phyloP scores from a whole-genome alignment of 164 flowering plant genomes.

The Umbellularia californica region DNA sequence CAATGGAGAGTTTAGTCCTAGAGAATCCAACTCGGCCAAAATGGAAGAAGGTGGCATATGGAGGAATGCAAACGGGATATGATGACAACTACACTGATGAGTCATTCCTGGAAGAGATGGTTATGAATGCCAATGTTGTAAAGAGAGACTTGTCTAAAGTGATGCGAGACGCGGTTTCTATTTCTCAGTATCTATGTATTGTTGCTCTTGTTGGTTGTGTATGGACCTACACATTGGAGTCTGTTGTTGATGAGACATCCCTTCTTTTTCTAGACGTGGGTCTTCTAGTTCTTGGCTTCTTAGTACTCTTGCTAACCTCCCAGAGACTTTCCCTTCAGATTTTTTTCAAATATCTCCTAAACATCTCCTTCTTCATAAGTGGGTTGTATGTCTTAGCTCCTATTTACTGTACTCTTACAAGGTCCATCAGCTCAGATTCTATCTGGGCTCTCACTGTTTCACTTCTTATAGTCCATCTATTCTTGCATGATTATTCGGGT shows the following conservation, averaged over 20 bases:
- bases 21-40: conserved; percentile 27
- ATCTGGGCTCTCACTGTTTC: conserved; percentile 78
- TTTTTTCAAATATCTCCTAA: conserved; percentile 53
- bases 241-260: conserved; percentile 49
- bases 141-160: conserved; percentile 45
- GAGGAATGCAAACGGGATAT: conserved; percentile 98
- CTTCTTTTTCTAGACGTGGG: conserved; percentile 58
- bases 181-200: conserved; percentile 82
- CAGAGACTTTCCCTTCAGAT: conserved; percentile 49
- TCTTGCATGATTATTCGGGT: conserved; percentile 84
- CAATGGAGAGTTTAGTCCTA: conserved; percentile 18
- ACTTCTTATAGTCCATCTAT: conserved; percentile 78
- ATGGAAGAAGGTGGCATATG: conserved; percentile 99
- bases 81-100: conserved; percentile 91
- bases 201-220: conserved; percentile 84
- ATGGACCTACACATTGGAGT: conserved; percentile 67
- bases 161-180: conserved; percentile 51
- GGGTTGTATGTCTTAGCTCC: conserved; percentile 82
- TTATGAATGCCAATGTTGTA: conserved; percentile 90
- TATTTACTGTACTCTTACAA: conserved; percentile 76
- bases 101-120: conserved; percentile 86
- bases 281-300: conserved; percentile 69
- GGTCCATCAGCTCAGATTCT: conserved; percentile 91
- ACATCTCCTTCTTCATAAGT: conserved; percentile 65
- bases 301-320: conserved; percentile 63